A percentile compares a stretch with the other conserved stretches of the same genome.
These are phyloP conservation scores for Pholiota molesta DNA, from an alignment of 768 basidiomycete genomes.

Conservation along the genomic window DNA sequence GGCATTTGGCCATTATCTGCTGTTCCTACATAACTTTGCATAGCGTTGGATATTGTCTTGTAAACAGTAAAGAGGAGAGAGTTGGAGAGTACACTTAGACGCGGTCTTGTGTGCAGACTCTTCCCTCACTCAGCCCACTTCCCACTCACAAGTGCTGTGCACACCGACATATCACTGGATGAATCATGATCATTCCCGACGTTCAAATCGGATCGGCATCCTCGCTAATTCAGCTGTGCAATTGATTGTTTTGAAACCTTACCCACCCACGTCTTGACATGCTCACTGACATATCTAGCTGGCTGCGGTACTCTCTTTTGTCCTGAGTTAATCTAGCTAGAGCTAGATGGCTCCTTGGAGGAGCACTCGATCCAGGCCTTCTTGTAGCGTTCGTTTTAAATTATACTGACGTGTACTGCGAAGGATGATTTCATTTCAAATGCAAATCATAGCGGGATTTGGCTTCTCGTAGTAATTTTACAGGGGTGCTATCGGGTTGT, in stretches of 20 bases:
- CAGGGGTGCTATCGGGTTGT: too few species aligned
- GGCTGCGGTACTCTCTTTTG: not conserved
- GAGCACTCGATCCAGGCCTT: not conserved
- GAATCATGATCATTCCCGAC: not conserved
- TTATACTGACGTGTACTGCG: not conserved
- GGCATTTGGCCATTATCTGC: not conserved
- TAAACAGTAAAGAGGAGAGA: not conserved
- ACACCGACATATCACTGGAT: not conserved
- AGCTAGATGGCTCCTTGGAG: not conserved
- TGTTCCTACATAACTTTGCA: not conserved
- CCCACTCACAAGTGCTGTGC: not conserved
- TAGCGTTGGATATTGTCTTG: not conserved
- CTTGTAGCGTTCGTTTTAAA: not conserved
- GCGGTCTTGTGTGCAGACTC: not conserved
- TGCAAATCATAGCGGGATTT: not conserved
- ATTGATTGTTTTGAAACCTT: not conserved
- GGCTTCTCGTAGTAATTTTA: too few species aligned
- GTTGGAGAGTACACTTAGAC: not conserved
- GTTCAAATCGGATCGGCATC: not conserved
- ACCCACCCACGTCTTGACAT: constrained; percentile 1
- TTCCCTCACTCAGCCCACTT: too few species aligned
- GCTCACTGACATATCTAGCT: not conserved
- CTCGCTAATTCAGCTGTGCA: not conserved
- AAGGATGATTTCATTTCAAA: not conserved
- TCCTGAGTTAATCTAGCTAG: not conserved